Evolutionary conservation across 306 rosid species (phyloP), one percentile per base, ranked within the genome.

Genomic region (Nissolia schottii): DNA sequence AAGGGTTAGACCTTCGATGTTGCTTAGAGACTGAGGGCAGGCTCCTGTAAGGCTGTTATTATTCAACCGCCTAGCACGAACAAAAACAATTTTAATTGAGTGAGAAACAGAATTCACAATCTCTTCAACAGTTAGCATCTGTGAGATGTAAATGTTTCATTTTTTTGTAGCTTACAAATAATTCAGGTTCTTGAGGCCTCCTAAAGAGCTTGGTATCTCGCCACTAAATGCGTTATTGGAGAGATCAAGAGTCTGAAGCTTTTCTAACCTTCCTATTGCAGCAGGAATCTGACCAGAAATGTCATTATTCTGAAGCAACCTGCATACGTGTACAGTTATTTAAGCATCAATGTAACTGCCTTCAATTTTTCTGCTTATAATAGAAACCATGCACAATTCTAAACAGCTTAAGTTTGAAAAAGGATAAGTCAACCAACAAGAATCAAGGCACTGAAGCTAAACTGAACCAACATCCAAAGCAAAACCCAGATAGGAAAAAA

Each of bases 11-110:
- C 99, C 92, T 75, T 82, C 73, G 27, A 95, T 80, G 7, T 77
- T 72, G 71, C 96, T 86, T 55, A 95, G 86, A 77, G 99, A 86
- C 59, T 66, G 89, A 11, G 99, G 99, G 67, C 88, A 86, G 32
- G 91, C 41, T 86, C 99, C 99, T 9, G 90, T 73, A 46, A 95
- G 92, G 82, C 97, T 95, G 85, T 95, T 95, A 85, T 95, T 91
- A 64, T 89, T 95, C 79, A 95, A 83, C 79, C 91, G 82, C 99
- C 99, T 95, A 83, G 77, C 73, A 78, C 56, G 85, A 54, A 76
- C 74, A 74, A 81, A 65, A 23, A 70, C 40, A 69, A 69, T 19
- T 70, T 37, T 73, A 28, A 77, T 40, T 8, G 24, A 63, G 23
- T 76, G 55, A 83, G 83, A 67, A 65, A 65, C 61, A 63, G 16